phyloP scores from a whole-genome alignment of 2,329 filamentous ascomycete species.

The Cladophialophora exuberans region DNA sequence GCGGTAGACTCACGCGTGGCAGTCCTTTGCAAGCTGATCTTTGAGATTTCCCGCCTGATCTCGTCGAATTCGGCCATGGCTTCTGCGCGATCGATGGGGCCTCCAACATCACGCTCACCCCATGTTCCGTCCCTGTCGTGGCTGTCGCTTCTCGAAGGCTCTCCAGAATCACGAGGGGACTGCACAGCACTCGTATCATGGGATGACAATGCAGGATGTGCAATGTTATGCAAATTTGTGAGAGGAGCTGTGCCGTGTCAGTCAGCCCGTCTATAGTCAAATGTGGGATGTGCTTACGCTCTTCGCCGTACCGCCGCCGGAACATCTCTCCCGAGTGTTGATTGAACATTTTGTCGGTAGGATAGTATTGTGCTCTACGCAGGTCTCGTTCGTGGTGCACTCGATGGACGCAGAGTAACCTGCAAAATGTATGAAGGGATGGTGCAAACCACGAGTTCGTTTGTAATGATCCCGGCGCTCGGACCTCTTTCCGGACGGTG shows the following conservation, averaged over 20 bases:
- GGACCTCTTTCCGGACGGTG: not conserved
- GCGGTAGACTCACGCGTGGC: slow-evolving; percentile 29
- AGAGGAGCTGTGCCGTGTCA: slow-evolving; percentile 10
- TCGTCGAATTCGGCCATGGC: slow-evolving; percentile 65
- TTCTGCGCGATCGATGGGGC: slow-evolving; percentile 53
- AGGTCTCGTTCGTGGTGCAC: too few relatives aligned
- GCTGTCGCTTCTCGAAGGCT: slow-evolving; percentile 13
- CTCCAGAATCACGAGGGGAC: slow-evolving; percentile 9
- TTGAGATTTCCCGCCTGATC: slow-evolving; percentile 59
- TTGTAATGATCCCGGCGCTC: not conserved
- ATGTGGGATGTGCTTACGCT: slow-evolving; percentile 12
- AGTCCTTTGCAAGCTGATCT: slow-evolving; percentile 51
- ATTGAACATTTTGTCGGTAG: slow-evolving; percentile 22
- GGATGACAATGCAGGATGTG: slow-evolving; percentile 5
- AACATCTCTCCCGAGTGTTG: slow-evolving; percentile 26
- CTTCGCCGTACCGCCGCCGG: slow-evolving; percentile 17
- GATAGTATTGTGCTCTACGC: not conserved
- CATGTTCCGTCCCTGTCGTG: slow-evolving; percentile 53
- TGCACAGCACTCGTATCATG: slow-evolving; percentile 18
- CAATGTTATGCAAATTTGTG: slow-evolving; percentile 24
- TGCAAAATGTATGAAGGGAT: not conserved
- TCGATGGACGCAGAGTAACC: too few relatives aligned
- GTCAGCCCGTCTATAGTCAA: not conserved
- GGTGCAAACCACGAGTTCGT: not conserved
- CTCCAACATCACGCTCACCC: slow-evolving; percentile 64